Evolutionary conservation across 768 basidiomycete genomes (phyloP), one percentile per base, ranked within the genome.

Genomic region (Russula olivacea): DNA sequence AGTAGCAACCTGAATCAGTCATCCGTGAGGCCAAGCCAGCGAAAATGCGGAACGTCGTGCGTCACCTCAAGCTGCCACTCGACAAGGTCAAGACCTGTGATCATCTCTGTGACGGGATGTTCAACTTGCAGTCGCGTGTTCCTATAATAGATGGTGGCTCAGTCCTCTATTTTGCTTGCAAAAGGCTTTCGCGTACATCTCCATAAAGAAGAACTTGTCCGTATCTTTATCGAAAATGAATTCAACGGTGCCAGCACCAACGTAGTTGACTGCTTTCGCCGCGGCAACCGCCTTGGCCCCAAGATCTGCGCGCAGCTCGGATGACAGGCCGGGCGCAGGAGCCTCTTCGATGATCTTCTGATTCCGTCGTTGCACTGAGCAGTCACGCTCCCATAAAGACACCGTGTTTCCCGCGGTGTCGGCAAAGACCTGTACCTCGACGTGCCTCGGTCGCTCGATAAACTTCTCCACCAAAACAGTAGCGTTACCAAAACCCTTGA

Each of bases 311-410:
- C 94, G 81, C 50, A 95, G 79, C 60, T 91, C 90, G 1, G 83
- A 76, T 2, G 87, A 84, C 49, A 98, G 76, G 2, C 93, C 91
- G 11, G 95, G 95, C 6, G 93, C 95, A 23, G 95, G 95, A 2
- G 95, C 93, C 84, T 93, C 91, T 74, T 93, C 91, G 62, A 95
- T 93, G 61, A 94, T 92, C 81, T 97, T 98, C 78, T 98, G 94
- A 69, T 96, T 96, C 58, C 93, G 77, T 69, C 92, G 77, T 74
- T 95, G 93, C 8, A 95, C 93, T 1, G 91, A 93, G 70, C 91
- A 95, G 71, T 95, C 93, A 54, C 93, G 80, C 74, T 97, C 95
- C 91, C 93, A 97, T n/a, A 96, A 79, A 70, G 91, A 92, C n/a
- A 96, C 88, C 3, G 83, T 87, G 51, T 80, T 82, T n/a, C 92